These are phyloP conservation scores for Dendrostoma leiphaemia DNA, from an alignment of 2,329 filamentous ascomycete genomes.

Conservation along the genomic window DNA sequence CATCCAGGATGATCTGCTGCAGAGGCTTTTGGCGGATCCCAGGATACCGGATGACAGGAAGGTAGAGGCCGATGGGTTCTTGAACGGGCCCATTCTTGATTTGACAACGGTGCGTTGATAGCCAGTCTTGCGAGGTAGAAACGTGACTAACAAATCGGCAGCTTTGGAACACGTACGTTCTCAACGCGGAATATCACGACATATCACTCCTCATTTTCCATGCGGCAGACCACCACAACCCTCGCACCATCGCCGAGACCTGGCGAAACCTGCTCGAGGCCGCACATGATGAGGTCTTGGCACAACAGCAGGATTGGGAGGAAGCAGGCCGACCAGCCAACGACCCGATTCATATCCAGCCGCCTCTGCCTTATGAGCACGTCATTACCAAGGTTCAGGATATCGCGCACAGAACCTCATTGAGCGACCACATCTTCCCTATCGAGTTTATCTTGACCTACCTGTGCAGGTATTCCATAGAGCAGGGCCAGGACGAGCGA, in stretches of 20 bases:
- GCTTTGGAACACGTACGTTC: slow-evolving; percentile 92
- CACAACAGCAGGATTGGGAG: slow-evolving; percentile 35
- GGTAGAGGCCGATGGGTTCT: slow-evolving; percentile 60
- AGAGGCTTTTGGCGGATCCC: slow-evolving; percentile 70
- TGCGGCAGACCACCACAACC: slow-evolving; percentile 84
- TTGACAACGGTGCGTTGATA: slow-evolving; percentile 61
- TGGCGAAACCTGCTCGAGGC: slow-evolving; percentile 81
- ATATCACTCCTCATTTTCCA: slow-evolving; percentile 91
- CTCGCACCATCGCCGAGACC: slow-evolving; percentile 77
- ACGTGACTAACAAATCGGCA: slow-evolving; percentile 32
- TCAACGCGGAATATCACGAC: slow-evolving; percentile 85
- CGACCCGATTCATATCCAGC: slow-evolving; percentile 33
- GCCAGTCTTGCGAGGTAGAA: slow-evolving; percentile 5
- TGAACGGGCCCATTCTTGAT: slow-evolving; percentile 76
- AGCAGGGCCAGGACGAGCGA: slow-evolving; percentile 56
- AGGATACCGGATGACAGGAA: slow-evolving; percentile 65
- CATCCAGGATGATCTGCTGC: slow-evolving; percentile 88
- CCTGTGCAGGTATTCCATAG: slow-evolving; percentile 61
- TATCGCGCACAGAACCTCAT: slow-evolving; percentile 62
- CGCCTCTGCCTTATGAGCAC: slow-evolving; percentile 66
- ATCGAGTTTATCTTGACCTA: slow-evolving; percentile 59
- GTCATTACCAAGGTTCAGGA: slow-evolving; percentile 63
- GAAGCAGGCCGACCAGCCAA: slow-evolving; percentile 38
- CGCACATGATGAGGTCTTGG: slow-evolving; percentile 56
- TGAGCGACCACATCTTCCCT: slow-evolving; percentile 66